These are phyloP conservation scores for Pneumocystis oryctolagi DNA, from an alignment of 1,139 yeast species.

Conservation along the genomic window DNA sequence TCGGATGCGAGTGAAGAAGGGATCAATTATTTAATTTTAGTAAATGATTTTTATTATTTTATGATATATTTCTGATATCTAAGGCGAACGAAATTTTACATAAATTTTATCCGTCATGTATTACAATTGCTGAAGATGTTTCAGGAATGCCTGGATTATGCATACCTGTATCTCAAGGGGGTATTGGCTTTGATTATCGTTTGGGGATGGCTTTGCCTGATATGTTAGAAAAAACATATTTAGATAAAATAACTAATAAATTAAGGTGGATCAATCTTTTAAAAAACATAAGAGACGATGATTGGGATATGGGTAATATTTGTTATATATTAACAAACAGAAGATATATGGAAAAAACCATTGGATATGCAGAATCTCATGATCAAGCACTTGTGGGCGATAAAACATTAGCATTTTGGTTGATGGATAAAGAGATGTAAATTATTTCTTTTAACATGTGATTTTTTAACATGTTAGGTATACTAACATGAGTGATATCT, in stretches of 20 bases:
- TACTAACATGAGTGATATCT: conserved; percentile 73
- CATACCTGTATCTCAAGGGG: conserved; percentile 56
- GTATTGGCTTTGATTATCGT: conserved; percentile 85
- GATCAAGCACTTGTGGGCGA: conserved; percentile 97
- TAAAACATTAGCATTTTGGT: conserved; percentile 91
- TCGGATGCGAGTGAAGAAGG: conserved; percentile 78
- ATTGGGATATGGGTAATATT: conserved; percentile 79
- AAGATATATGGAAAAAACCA: conserved; percentile 76
- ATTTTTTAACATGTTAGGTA: conserved; percentile 26
- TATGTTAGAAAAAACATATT: conserved; percentile 31
- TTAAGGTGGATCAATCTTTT: conserved; percentile 67
- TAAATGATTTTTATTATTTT: background rate
- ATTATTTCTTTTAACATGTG: background rate
- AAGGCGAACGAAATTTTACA: conserved; percentile 59
- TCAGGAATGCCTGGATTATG: conserved; percentile 95
- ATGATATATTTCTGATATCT: background rate
- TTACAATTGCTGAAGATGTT: conserved; percentile 91
- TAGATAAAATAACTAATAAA: background rate
- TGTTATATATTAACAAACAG: conserved; percentile 75
- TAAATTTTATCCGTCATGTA: conserved; percentile 40
- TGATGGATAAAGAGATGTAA: conserved; percentile 85
- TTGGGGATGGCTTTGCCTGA: conserved; percentile 96
- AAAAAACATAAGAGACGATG: conserved; percentile 71
- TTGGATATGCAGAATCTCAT: conserved; percentile 88
- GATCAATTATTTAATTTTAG: conserved; percentile 61